Evolutionary conservation across 257 asterid species (phyloP), one percentile per base, ranked within the genome.

Genomic region (Nyctanthes arbortristis): DNA sequence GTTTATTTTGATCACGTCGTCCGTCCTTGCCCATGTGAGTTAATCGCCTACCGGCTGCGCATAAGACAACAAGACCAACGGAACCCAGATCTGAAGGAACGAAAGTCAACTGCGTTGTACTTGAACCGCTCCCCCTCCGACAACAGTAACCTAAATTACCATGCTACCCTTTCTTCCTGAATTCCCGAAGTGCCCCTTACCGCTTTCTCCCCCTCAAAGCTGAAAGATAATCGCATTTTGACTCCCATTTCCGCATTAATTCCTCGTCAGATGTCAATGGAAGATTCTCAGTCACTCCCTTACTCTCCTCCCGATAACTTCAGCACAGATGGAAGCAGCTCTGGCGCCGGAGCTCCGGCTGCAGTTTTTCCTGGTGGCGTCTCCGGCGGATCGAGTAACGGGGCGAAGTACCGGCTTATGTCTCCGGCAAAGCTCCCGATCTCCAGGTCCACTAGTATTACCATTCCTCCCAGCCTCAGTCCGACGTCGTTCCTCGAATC

Each of bases 371-470:
- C 25, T 32, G 49, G 6, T 67, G 22, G 57, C 25, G 61, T 13
- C 67, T 72, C 66, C 56, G 81, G 73, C 68, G 88, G 87, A 84
- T 84, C 89, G 63, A 61, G 24, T 70, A 73, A 66, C 73, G 89
- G 92, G 40, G 99, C 97, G 67, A 82, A 77, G 74, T 94, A 89
- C 79, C 86, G 89, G 70, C 96, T 94, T 47, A 80, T 89, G 96
- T 91, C 97, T 32, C 99, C 97, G 70, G 95, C 96, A 12, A 88
- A 93, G 92, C 99, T 93, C 77, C 97, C 97, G 90, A 93, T 93
- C 89, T 85, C 95, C 65, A 87, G 97, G 87, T 85, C 99, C 0
- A 66, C 96, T 63, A 84, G 90, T 73, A 83, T 94, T 45, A 84
- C 92, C 16, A 89, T 86, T 72, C 97, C 99, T 10, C 96, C 97